These are phyloP conservation scores for Niveomyces coronatus DNA, from an alignment of 2,329 filamentous ascomycete species.

Conservation along the genomic window DNA sequence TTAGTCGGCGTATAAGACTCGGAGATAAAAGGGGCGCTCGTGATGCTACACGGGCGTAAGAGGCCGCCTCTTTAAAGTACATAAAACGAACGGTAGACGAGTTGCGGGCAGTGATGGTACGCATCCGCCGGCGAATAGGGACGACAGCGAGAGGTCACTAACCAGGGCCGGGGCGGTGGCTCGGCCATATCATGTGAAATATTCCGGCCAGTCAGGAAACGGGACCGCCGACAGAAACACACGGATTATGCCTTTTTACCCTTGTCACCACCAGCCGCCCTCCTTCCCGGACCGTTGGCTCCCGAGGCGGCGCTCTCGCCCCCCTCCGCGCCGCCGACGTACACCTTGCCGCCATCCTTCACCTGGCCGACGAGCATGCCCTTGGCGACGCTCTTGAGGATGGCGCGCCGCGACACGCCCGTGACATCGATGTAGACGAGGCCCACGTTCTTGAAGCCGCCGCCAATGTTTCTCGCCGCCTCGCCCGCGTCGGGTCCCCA, in stretches of 20 bases:
- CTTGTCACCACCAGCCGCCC: constrained; percentile 14
- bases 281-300: constrained; percentile 8
- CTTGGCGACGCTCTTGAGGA: constrained; percentile 92
- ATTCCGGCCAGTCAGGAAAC: too few relatives aligned
- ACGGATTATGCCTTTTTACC: constrained; percentile 7
- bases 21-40: too few relatives aligned
- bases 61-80: too few relatives aligned
- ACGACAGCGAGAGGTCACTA: too few relatives aligned
- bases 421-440: constrained; percentile 95
- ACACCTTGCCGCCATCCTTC: constrained; percentile 59
- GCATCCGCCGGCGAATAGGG: too few relatives aligned
- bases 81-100: too few relatives aligned
- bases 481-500: constrained; percentile 80
- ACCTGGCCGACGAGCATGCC: constrained; percentile 87
- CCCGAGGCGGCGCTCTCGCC: constrained; percentile 11
- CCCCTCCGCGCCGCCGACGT: constrained; percentile 57
- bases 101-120: too few relatives aligned
- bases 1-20: too few relatives aligned
- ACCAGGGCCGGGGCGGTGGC: too few relatives aligned
- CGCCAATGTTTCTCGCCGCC: constrained; percentile 63
- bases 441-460: constrained; percentile 90
- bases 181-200: too few relatives aligned
- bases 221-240: too few relatives aligned
- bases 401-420: constrained; percentile 77
- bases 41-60: too few relatives aligned